These are phyloP conservation scores for Beta lomatogona DNA, from an alignment of 179 eudicot species.

Conservation along the genomic window DNA sequence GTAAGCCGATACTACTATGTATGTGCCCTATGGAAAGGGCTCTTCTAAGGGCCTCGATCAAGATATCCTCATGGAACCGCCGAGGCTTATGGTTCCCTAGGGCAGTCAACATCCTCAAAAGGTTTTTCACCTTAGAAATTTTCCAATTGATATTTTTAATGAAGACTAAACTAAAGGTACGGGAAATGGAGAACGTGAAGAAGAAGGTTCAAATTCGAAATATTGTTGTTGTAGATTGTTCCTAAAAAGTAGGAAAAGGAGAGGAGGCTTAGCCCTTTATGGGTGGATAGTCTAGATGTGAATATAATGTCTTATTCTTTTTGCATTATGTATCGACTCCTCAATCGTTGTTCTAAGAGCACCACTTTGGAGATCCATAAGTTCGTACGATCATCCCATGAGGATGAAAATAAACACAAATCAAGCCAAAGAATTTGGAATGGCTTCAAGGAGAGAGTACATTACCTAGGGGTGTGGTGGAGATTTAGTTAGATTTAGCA, in stretches of 20 bases:
- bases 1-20: too few species aligned
- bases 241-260: not conserved
- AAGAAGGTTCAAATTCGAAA: not conserved
- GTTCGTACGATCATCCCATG: too few species aligned
- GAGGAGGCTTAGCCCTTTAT: too few species aligned
- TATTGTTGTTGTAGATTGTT: not conserved
- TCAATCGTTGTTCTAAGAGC: too few species aligned
- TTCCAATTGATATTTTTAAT: constrained; percentile 5
- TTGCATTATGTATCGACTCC: too few species aligned
- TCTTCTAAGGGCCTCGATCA: not conserved
- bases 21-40: too few species aligned
- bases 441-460: too few species aligned
- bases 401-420: too few species aligned
- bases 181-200: not conserved
- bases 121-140: not conserved
- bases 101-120: not conserved
- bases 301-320: not conserved
- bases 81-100: not conserved
- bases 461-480: too few species aligned
- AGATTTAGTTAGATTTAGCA: too few species aligned
- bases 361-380: too few species aligned
- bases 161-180: not conserved
- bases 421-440: too few species aligned
- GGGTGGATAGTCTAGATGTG: not conserved
- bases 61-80: not conserved